phyloP scores from a whole-genome alignment of 345 rosid species.

The Eucalyptus sp. region DNA sequence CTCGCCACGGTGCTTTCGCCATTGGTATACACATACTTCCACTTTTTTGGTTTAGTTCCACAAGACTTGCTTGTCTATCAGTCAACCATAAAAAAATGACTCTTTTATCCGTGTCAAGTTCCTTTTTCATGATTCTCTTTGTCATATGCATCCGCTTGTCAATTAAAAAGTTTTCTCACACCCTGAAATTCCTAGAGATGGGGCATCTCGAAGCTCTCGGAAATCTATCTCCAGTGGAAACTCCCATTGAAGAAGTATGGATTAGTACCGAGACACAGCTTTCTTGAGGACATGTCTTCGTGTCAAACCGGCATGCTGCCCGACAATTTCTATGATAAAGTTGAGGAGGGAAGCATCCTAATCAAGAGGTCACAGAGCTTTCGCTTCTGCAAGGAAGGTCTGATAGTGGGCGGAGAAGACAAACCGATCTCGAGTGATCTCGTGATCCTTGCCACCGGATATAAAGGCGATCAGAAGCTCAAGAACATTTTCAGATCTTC shows the following conservation, averaged over 20 bases:
- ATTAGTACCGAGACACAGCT: conserved; percentile 13
- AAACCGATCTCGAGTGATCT: conserved; percentile 4
- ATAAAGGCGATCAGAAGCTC: conserved; percentile 13
- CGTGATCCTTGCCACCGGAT: conserved; percentile 19
- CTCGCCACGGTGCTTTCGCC: conserved; percentile 19
- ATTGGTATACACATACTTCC: conserved; percentile 1
- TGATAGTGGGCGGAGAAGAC: background rate
- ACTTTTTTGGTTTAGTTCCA: background rate
- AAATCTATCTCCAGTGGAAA: conserved; percentile 6
- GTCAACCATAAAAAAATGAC: background rate
- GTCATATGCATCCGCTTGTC: background rate
- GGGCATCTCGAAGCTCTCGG: conserved; percentile 9
- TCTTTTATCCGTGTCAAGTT: background rate
- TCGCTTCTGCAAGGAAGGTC: conserved; percentile 6
- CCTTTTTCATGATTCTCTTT: background rate
- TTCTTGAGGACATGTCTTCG: conserved; percentile 1
- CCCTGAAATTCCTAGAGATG: conserved; percentile 4
- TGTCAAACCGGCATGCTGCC: conserved; percentile 5
- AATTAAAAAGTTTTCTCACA: background rate
- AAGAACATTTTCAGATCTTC: conserved; percentile 9
- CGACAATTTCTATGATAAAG: conserved; percentile 8
- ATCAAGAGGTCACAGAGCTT: conserved; percentile 4
- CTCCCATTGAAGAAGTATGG: conserved; percentile 4
- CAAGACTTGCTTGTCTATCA: background rate
- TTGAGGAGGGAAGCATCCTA: conserved; percentile 12